phyloP scores from a whole-genome alignment of 345 rosid species.

The Murraya koenigii region DNA sequence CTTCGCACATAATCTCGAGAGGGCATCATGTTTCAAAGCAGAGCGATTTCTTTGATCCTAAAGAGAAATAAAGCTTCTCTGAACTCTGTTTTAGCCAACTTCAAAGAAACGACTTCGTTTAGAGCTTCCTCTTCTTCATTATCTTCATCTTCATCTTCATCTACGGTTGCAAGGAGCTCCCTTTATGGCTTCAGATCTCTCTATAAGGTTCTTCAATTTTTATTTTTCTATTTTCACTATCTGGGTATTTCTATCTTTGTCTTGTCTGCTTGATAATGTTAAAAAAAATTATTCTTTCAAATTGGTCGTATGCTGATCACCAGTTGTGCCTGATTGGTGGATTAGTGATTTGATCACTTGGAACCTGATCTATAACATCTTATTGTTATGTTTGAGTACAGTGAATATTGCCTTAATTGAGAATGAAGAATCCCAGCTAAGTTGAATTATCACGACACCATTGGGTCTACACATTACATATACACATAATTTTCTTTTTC shows the following conservation, averaged over 20 bases:
- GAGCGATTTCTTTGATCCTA: slow-evolving; percentile 47
- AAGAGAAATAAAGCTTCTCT: slow-evolving; percentile 45
- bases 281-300: neutral
- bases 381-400: neutral
- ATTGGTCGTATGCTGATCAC: neutral
- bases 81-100: slow-evolving; percentile 21
- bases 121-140: slow-evolving; percentile 30
- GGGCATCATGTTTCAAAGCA: slow-evolving; percentile 41
- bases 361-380: neutral
- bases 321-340: too few species aligned
- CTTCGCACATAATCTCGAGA: neutral
- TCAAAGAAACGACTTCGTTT: slow-evolving; percentile 32
- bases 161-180: slow-evolving; percentile 38
- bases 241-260: neutral
- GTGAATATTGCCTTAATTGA: neutral
- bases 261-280: neutral
- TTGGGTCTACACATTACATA: neutral
- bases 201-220: slow-evolving; percentile 30
- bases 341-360: neutral
- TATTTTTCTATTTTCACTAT: neutral
- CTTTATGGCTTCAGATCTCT: slow-evolving; percentile 43
- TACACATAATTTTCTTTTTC: neutral
- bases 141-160: slow-evolving; percentile 27
- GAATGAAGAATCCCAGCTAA: neutral
- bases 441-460: neutral